Evolutionary conservation across 768 basidiomycete species (phyloP).

Genomic region (Mycena crocata): DNA sequence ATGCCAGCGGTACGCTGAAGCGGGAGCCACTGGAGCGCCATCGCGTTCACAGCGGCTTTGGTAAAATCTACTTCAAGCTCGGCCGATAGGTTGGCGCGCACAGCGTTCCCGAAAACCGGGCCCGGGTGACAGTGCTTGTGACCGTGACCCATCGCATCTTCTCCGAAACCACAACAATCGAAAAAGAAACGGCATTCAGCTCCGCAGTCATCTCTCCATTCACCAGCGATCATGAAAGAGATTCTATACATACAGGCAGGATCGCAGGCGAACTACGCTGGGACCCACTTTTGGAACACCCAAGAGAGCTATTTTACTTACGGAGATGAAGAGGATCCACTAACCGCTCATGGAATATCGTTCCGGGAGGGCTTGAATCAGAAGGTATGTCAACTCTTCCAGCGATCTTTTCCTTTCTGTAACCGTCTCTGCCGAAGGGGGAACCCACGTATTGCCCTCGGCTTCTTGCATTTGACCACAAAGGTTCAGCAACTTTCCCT

Average conservation of each 20-base stretch:
- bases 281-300: conserved; percentile 87
- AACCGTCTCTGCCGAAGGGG: conserved; percentile 49
- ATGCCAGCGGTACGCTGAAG: background rate
- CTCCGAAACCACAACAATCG: background rate
- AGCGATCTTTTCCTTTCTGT: conserved; percentile 3
- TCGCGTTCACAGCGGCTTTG: too few relatives aligned
- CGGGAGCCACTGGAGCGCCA: background rate
- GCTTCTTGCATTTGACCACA: conserved; percentile 74
- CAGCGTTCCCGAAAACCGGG: too few relatives aligned
- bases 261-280: conserved; percentile 70
- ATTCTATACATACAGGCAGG: conserved; percentile 86
- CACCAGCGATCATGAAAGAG: conserved; percentile 70
- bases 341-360: conserved; percentile 67
- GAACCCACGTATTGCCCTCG: conserved; percentile 68
- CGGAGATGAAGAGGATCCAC: conserved; percentile 54
- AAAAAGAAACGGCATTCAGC: background rate
- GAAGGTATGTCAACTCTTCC: conserved; percentile 49
- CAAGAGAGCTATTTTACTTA: conserved; percentile 77
- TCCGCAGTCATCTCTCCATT: background rate
- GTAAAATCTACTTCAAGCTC: too few relatives aligned
- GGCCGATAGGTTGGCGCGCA: too few relatives aligned
- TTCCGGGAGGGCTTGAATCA: conserved; percentile 70
- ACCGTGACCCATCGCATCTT: too few relatives aligned
- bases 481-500: conserved; percentile 54
- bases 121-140: too few relatives aligned